A percentile compares a stretch with the other conserved stretches of the same genome.
Evolutionary conservation across 805 yeast species (phyloP).

Genomic region (Kurtzmaniella cleridarum): DNA sequence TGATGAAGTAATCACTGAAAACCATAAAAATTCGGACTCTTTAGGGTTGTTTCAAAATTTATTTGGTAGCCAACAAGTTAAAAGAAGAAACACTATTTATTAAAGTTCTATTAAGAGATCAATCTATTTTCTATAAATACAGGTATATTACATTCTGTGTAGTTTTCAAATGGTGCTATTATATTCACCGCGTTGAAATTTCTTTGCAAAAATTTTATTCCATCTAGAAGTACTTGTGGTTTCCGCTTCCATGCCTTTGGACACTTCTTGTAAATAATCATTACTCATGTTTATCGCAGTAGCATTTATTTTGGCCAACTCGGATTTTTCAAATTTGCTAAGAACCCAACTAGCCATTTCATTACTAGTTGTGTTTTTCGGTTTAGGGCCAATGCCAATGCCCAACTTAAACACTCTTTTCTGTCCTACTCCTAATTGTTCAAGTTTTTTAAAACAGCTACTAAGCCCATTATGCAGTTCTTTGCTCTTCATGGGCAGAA

Average conservation of each 20-base stretch:
- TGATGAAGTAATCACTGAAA: constrained; percentile 2
- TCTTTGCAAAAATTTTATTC: constrained; percentile 1
- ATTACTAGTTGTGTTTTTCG: constrained; percentile 25
- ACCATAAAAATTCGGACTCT: constrained; percentile 1
- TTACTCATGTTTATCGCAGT: background rate
- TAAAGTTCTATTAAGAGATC: background rate
- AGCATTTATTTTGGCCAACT: constrained; percentile 13
- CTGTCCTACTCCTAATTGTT: background rate
- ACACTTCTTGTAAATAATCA: constrained; percentile 1
- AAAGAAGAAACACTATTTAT: constrained; percentile 6
- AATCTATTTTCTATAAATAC: background rate
- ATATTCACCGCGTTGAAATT: constrained; percentile 2
- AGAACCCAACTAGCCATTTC: constrained; percentile 39
- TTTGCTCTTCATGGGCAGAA: constrained; percentile 25
- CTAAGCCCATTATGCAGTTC: constrained; percentile 39
- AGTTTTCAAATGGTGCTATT: background rate
- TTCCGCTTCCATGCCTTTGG: background rate
- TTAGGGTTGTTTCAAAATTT: constrained; percentile 3
- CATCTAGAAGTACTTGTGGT: constrained; percentile 1
- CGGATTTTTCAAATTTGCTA: constrained; percentile 23
- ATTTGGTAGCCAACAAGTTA: background rate
- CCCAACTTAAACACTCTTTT: constrained; percentile 26
- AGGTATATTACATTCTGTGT: background rate
- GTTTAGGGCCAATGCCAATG: constrained; percentile 40
- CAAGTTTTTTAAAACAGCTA: constrained; percentile 12